phyloP scores from a whole-genome alignment of 108 stramenopile species.

The Skeletonema grethae region DNA sequence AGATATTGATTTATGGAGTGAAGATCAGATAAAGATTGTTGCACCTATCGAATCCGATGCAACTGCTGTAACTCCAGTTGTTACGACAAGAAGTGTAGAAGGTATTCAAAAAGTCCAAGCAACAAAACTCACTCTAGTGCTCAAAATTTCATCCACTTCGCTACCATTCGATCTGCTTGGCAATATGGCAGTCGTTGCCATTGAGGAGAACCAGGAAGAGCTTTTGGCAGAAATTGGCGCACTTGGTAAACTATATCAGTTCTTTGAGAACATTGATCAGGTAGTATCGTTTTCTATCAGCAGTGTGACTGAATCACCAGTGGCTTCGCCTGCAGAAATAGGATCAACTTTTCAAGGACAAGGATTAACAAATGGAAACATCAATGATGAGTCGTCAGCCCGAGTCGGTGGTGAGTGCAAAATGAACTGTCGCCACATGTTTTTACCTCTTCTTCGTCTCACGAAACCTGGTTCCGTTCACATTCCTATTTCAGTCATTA shows the following conservation, averaged over 20 bases:
- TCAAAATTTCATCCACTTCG: background rate
- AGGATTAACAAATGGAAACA: background rate
- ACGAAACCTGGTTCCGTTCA: background rate
- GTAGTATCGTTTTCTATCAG: background rate
- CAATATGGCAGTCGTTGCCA: background rate
- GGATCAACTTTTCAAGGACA: background rate
- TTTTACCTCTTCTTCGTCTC: background rate
- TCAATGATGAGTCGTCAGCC: background rate
- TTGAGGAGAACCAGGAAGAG: constrained; percentile 1
- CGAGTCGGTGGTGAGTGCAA: background rate
- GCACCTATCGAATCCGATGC: background rate
- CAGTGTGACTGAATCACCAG: constrained; percentile 1
- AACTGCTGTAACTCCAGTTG: background rate
- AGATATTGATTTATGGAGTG: background rate
- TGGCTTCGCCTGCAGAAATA: background rate
- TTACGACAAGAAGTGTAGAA: background rate
- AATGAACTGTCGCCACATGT: background rate
- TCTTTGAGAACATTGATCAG: constrained; percentile 1
- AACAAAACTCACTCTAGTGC: constrained; percentile 1
- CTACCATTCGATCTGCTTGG: background rate
- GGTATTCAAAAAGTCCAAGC: background rate
- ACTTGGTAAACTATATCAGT: background rate
- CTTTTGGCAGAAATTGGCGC: background rate
- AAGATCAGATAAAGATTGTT: background rate
- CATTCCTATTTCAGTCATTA: background rate